These are phyloP conservation scores for Dorcoceras hygrometricum DNA, from an alignment of 257 asterid genomes.

Conservation along the genomic window DNA sequence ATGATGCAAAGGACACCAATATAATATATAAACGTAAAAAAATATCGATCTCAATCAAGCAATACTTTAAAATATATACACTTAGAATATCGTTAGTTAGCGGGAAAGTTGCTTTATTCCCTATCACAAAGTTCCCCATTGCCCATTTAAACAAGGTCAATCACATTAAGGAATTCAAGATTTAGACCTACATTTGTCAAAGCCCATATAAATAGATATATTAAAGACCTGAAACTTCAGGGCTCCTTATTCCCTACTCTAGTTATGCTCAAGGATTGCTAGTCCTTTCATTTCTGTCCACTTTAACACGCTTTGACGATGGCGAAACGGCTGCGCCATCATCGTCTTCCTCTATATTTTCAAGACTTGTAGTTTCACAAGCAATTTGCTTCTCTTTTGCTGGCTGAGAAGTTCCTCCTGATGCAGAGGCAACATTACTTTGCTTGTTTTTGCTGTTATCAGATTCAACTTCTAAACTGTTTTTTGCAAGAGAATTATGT, in stretches of 20 bases:
- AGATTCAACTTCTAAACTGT: conserved; percentile 24
- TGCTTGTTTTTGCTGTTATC: conserved; percentile 25
- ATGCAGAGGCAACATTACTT: conserved; percentile 8
- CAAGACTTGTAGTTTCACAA: conserved; percentile 29
- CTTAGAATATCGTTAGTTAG: not conserved
- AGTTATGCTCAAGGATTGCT: conserved; percentile 18
- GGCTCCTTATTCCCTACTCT: conserved; percentile 17
- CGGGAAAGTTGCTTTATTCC: conserved; percentile 23
- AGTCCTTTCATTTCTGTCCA: conserved; percentile 31
- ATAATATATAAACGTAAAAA: no score
- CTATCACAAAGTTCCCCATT: conserved; percentile 19
- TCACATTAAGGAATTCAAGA: conserved; percentile 26
- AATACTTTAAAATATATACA: not conserved
- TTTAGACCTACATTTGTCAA: conserved; percentile 14
- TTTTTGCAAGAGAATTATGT: conserved; percentile 35
- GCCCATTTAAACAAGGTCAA: not conserved
- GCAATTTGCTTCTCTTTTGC: conserved; percentile 39
- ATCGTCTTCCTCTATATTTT: conserved; percentile 30
- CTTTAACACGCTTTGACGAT: conserved; percentile 64
- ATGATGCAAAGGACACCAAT: no score
- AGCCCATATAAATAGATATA: conserved; percentile 17
- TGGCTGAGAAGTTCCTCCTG: conserved; percentile 32
- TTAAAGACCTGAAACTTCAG: conserved; percentile 9
- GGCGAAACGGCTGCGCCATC: conserved; percentile 34
- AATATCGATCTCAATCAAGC: no score